Conservation (phyloP, 2,329 filamentous ascomycete species). For the Dryadomyces quercivorus region DNA sequence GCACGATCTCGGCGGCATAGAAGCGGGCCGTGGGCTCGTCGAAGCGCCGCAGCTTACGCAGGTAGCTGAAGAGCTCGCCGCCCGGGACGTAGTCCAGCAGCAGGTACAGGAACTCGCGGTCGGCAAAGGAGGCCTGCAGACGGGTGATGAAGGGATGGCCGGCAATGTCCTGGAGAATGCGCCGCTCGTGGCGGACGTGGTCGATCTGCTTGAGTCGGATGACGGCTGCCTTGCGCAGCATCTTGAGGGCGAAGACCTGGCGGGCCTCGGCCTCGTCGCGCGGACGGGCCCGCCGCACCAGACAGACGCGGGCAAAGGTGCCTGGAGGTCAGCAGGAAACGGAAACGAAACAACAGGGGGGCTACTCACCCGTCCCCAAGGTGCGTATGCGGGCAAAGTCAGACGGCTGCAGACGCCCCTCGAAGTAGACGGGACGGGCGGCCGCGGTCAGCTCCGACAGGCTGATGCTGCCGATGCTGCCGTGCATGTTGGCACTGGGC, state of each 20-base stretch:
- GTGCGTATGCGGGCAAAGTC: conserved; percentile 68
- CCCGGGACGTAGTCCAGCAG: conserved; percentile 74
- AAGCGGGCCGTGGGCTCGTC: conserved; percentile 68
- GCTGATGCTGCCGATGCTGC: not conserved
- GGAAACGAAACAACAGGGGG: too few species aligned
- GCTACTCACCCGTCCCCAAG: conserved; percentile 53
- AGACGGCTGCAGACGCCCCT: conserved; percentile 23
- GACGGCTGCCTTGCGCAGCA: conserved; percentile 59
- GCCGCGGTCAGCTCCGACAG: not conserved
- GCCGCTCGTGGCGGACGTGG: conserved; percentile 73
- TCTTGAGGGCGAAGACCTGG: conserved; percentile 72
- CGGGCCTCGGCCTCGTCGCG: conserved; percentile 37
- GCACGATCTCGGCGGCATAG: conserved; percentile 73
- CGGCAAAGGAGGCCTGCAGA: conserved; percentile 67
- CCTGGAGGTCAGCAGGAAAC: conserved; percentile 27
- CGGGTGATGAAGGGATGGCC: conserved; percentile 77
- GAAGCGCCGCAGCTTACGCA: conserved; percentile 66
- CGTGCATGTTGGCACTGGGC: too few species aligned
- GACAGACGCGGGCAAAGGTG: conserved; percentile 72
- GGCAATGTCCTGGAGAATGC: conserved; percentile 63
- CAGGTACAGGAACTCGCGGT: conserved; percentile 69
- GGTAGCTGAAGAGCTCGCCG: conserved; percentile 74
- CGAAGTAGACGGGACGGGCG: not conserved
- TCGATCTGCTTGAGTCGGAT: conserved; percentile 78
- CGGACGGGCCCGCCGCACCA: conserved; percentile 51